Percentiles rank a stretch among this genome's conserved stretches.
Conservation (phyloP, 2,329 filamentous ascomycete species). For the Colletotrichum paranaense region DNA sequence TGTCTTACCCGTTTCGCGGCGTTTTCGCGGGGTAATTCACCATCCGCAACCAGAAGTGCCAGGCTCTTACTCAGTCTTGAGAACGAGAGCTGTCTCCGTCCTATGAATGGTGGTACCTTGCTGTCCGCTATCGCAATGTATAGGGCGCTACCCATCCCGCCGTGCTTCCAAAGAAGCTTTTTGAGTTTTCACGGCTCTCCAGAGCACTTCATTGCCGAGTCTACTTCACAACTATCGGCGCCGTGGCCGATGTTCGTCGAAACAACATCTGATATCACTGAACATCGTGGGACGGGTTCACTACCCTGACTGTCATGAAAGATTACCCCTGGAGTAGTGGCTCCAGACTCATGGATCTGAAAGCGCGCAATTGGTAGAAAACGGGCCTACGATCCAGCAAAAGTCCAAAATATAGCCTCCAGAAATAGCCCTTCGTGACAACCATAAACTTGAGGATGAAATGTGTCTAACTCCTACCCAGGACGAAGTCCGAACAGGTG, state of each 20-base stretch:
- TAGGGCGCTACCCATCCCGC: constrained; percentile 55
- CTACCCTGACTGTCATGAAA: constrained; percentile 49
- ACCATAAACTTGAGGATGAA: too few relatives aligned
- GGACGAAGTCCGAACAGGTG: too few relatives aligned
- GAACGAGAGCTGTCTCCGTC: constrained; percentile 59
- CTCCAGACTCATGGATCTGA: too few relatives aligned
- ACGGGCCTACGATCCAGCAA: too few relatives aligned
- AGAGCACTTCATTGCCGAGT: constrained; percentile 53
- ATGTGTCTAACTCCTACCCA: too few relatives aligned
- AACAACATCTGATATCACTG: constrained; percentile 49
- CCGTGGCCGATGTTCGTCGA: constrained; percentile 53
- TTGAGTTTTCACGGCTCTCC: constrained; percentile 54
- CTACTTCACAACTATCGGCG: constrained; percentile 42
- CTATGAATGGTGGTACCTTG: constrained; percentile 58
- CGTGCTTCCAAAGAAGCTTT: constrained; percentile 50
- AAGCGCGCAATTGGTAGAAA: too few relatives aligned
- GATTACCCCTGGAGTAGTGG: constrained; percentile 55
- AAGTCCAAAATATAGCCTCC: too few relatives aligned
- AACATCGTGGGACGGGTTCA: constrained; percentile 49
- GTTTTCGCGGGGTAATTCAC: constrained; percentile 42
- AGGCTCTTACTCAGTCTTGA: constrained; percentile 68
- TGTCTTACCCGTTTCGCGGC: constrained; percentile 68
- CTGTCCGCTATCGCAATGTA: constrained; percentile 59
- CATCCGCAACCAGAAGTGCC: constrained; percentile 58
- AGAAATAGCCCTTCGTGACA: too few relatives aligned